These are phyloP conservation scores for Hypericum androsaemum DNA, from an alignment of 345 rosid species.

Conservation along the genomic window DNA sequence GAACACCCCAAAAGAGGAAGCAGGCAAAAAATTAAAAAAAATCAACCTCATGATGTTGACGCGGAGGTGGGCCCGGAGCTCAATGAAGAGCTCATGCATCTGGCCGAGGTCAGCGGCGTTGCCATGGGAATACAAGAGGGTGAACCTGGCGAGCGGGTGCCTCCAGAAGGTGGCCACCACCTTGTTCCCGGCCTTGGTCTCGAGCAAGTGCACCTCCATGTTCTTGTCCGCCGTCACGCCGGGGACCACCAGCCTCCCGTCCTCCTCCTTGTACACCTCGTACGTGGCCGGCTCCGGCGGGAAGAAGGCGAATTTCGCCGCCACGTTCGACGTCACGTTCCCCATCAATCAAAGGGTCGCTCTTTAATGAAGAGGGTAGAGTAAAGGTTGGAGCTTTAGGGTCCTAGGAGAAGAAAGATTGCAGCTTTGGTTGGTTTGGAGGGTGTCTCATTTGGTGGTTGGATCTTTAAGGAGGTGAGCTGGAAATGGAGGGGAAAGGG, in stretches of 20 bases:
- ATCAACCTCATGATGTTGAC: constrained; percentile 87
- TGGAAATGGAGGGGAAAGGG: constrained; percentile 9
- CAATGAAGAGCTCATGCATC: constrained; percentile 90
- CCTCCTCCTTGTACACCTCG: constrained; percentile 44
- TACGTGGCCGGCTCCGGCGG: constrained; percentile 97
- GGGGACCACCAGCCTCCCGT: constrained; percentile 50
- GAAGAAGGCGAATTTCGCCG: constrained; percentile 93
- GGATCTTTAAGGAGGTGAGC: constrained; percentile 53
- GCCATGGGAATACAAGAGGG: constrained; percentile 89
- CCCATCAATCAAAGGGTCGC: constrained; percentile 47
- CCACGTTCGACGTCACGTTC: constrained; percentile 85
- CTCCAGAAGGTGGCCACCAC: constrained; percentile 89
- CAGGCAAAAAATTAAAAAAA: neutral
- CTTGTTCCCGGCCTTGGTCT: constrained; percentile 66
- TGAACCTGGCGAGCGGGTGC: constrained; percentile 86
- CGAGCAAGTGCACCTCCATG: constrained; percentile 68
- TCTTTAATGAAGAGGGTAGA: no score
- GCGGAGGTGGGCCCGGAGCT: constrained; percentile 88
- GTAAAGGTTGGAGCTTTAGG: neutral
- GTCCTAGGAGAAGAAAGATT: neutral
- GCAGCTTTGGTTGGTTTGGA: neutral
- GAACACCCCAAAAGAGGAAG: neutral
- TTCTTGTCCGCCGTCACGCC: constrained; percentile 74
- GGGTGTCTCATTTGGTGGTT: constrained; percentile 10
- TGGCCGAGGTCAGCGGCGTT: constrained; percentile 98